Evolutionary conservation across 345 rosid species (phyloP).

Genomic region (Murraya koenigii): DNA sequence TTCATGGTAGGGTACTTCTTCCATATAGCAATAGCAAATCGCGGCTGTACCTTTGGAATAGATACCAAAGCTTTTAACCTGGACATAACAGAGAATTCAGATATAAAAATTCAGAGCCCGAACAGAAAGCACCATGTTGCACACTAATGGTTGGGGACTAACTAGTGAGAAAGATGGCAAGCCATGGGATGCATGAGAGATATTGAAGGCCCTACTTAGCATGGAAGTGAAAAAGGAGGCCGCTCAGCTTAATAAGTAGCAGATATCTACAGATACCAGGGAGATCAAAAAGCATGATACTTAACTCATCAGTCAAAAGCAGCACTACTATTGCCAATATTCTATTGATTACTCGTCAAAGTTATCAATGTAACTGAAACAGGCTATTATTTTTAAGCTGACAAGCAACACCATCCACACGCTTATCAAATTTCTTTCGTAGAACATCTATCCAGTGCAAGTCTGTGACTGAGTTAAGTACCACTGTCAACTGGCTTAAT

Average conservation of each 20-base stretch:
- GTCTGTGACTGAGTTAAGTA: background rate
- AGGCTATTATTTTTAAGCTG: background rate
- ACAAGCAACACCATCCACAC: background rate
- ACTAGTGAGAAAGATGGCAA: background rate
- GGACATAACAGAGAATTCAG: constrained; percentile 12
- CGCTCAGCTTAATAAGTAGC: background rate
- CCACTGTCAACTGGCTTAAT: background rate
- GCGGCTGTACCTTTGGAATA: constrained; percentile 96
- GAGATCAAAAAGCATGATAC: background rate
- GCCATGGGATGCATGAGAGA: background rate
- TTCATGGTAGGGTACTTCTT: constrained; percentile 95
- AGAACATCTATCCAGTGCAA: background rate
- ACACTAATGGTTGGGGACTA: background rate
- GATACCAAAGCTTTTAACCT: constrained; percentile 93
- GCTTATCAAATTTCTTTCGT: background rate
- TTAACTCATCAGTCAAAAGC: background rate
- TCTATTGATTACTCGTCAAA: background rate
- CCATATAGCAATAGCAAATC: constrained; percentile 80
- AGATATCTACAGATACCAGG: background rate
- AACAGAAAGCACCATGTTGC: background rate
- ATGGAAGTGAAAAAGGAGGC: background rate
- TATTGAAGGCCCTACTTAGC: background rate
- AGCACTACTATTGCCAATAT: background rate
- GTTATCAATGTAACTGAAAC: background rate
- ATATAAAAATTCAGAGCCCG: background rate